These are phyloP conservation scores for Rosa hybrid DNA, from an alignment of 331 rosid genomes.

Conservation along the genomic window DNA sequence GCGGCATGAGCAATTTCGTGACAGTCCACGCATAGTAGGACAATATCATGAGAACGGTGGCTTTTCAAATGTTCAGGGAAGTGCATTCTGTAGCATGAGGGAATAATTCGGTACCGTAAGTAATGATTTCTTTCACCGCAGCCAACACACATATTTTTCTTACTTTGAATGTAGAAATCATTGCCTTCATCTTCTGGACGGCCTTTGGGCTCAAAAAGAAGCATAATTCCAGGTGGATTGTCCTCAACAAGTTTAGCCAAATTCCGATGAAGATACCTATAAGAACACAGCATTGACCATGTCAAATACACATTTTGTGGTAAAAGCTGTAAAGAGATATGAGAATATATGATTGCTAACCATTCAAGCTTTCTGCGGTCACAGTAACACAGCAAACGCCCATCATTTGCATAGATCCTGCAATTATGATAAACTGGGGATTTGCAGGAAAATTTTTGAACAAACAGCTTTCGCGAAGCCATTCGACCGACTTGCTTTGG, in stretches of 20 bases:
- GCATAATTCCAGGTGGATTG: conserved; percentile 89
- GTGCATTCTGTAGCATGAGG: conserved; percentile 93
- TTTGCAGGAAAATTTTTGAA: conserved; percentile 90
- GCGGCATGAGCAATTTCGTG: conserved; percentile 97
- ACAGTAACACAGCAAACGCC: conserved; percentile 93
- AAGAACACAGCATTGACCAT: conserved; percentile 28
- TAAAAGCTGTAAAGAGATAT: not conserved
- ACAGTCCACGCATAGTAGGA: conserved; percentile 96
- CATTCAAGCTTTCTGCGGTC: conserved; percentile 92
- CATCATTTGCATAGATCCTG: conserved; percentile 93
- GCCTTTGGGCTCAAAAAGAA: conserved; percentile 97
- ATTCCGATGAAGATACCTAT: conserved; percentile 80
- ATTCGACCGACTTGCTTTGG: conserved; percentile 54
- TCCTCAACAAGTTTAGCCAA: conserved; percentile 80
- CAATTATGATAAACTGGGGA: conserved; percentile 96
- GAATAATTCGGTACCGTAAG: conserved; percentile 88
- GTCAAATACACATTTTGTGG: conserved; percentile 21
- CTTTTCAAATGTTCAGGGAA: conserved; percentile 97
- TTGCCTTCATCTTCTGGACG: conserved; percentile 96
- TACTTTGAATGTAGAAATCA: conserved; percentile 90
- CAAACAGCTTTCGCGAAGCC: conserved; percentile 85
- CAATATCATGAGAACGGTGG: conserved; percentile 98
- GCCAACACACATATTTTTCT: conserved; percentile 87
- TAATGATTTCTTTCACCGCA: conserved; percentile 95
- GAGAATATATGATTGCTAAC: conserved; percentile 51